Percentiles rank a stretch among this genome's conserved stretches.
phyloP scores from a whole-genome alignment of 78 protist species.

The Dictyostelium discoideum region DNA sequence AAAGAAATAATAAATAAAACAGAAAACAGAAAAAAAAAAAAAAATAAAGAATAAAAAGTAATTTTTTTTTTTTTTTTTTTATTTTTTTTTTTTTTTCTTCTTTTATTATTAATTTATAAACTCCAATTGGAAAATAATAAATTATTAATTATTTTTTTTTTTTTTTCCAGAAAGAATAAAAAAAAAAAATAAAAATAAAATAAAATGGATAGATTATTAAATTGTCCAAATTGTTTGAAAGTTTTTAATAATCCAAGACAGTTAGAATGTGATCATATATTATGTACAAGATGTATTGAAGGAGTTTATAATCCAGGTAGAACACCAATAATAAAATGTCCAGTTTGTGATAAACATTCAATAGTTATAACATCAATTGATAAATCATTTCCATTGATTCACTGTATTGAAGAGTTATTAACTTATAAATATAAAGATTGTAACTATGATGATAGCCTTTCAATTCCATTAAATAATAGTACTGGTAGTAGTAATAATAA shows the following conservation, averaged over 20 bases:
- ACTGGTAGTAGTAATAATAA: not conserved
- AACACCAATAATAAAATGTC: constrained; percentile 52
- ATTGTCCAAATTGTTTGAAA: constrained; percentile 49
- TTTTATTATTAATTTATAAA: too few species aligned
- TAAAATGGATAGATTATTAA: constrained; percentile 67
- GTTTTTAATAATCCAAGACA: constrained; percentile 22
- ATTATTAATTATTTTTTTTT: too few species aligned
- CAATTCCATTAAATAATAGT: not conserved
- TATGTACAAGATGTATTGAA: constrained; percentile 41
- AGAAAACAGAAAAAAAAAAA: too few species aligned
- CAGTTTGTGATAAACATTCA: constrained; percentile 58
- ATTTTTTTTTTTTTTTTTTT: too few species aligned
- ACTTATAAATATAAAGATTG: not conserved
- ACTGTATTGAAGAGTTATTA: constrained; percentile 29
- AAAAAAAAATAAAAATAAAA: too few species aligned
- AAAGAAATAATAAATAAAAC: too few species aligned
- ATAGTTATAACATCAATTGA: constrained; percentile 5
- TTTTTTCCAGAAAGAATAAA: too few species aligned
- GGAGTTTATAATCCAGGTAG: constrained; percentile 21
- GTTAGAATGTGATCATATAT: constrained; percentile 63
- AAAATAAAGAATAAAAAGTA: too few species aligned
- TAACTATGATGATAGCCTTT: not conserved
- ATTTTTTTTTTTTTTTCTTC: too few species aligned
- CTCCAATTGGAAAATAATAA: too few species aligned
- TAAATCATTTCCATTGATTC: not conserved